Evolutionary conservation across 2,329 filamentous ascomycete species (phyloP).

Genomic region (Microcera coccophila): DNA sequence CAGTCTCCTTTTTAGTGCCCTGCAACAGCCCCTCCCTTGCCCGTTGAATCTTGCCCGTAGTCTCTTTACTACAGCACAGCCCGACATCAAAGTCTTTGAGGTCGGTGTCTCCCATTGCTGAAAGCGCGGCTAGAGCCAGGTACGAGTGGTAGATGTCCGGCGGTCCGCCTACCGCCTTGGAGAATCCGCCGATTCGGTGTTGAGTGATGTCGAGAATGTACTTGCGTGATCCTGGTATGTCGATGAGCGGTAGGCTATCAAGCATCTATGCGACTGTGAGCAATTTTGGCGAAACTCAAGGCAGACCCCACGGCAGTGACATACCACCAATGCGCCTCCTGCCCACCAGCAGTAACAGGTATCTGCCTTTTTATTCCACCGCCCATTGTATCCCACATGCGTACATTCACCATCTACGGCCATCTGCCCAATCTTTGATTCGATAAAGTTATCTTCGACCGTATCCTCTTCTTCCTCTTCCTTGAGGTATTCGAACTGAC

Average conservation of each 20-base stretch:
- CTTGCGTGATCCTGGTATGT: constrained; percentile 58
- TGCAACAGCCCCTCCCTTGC: constrained; percentile 41
- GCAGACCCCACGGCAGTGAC: constrained; percentile 7
- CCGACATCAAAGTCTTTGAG: constrained; percentile 69
- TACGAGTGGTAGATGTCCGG: constrained; percentile 87
- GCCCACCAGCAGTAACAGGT: constrained; percentile 98
- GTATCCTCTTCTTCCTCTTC: constrained; percentile 45
- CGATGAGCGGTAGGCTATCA: constrained; percentile 54
- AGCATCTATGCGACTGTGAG: constrained; percentile 50
- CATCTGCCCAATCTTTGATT: constrained; percentile 34
- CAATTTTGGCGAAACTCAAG: not conserved
- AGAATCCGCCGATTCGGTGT: constrained; percentile 78
- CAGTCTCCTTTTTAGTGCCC: constrained; percentile 4
- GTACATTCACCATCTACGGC: constrained; percentile 31
- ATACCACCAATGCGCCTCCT: constrained; percentile 55
- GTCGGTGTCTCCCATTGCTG: constrained; percentile 65
- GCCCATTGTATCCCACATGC: constrained; percentile 79
- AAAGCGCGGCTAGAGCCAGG: constrained; percentile 76
- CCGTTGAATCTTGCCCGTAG: constrained; percentile 46
- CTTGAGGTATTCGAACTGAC: constrained; percentile 60
- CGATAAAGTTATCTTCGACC: constrained; percentile 38
- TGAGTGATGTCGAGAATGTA: constrained; percentile 85
- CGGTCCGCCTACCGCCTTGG: constrained; percentile 63
- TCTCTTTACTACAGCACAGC: constrained; percentile 68
- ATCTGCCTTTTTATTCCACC: constrained; percentile 86